Conservation (phyloP, 805 yeast species). For the Barnettozyma siamensis region DNA sequence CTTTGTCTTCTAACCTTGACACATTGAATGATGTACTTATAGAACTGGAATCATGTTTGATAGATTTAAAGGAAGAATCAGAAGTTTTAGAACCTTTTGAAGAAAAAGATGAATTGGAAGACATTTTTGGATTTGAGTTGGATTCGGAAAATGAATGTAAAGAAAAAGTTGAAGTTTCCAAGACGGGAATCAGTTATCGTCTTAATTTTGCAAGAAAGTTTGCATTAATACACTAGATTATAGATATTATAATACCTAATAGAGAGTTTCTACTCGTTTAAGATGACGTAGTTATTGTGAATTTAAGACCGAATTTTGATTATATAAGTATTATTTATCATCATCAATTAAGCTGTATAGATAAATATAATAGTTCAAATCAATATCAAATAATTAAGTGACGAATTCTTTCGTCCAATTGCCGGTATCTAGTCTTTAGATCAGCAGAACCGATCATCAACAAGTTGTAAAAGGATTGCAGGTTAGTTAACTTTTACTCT, state of each 20-base stretch:
- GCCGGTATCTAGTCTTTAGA: no score
- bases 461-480: no score
- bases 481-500: no score
- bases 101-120: not conserved
- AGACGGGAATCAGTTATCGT: not conserved
- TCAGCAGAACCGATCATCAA: no score
- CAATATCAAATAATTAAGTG: no score
- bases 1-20: conserved; percentile 1
- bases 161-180: not conserved
- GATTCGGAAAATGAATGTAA: not conserved
- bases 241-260: not conserved
- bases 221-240: not conserved
- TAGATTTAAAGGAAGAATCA: not conserved
- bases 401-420: no score
- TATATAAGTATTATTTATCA: no score
- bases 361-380: no score
- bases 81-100: not conserved
- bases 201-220: conserved; percentile 3
- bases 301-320: no score
- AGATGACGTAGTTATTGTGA: no score
- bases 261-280: no score
- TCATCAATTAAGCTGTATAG: no score
- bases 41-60: conserved; percentile 2
- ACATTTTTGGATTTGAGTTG: conserved; percentile 6
- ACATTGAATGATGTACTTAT: not conserved